These are phyloP conservation scores for Golubevia pallescens DNA, from an alignment of 1,284 basidiomycete genomes.

Conservation along the genomic window DNA sequence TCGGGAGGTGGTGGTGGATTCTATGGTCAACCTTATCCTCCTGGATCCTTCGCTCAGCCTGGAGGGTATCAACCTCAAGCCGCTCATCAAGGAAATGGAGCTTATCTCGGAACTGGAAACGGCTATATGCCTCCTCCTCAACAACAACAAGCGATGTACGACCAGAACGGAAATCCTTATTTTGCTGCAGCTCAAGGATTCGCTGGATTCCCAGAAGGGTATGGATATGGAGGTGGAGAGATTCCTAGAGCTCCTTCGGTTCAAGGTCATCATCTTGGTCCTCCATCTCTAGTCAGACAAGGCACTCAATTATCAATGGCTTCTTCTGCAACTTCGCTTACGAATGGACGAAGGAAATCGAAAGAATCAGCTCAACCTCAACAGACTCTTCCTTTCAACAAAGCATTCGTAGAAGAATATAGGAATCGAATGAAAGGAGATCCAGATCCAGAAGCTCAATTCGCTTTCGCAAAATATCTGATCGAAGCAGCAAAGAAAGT, in stretches of 20 bases:
- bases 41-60: not conserved
- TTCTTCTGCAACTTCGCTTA: not conserved
- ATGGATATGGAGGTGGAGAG: not conserved
- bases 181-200: conserved; percentile 34
- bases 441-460: conserved; percentile 98
- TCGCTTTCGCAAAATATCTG: conserved; percentile 93
- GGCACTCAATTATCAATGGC: not conserved
- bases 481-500: conserved; percentile 95
- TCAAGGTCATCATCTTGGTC: not conserved
- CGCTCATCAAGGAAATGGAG: not conserved
- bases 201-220: conserved; percentile 30
- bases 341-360: not conserved
- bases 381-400: conserved; percentile 70
- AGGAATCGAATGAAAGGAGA: conserved; percentile 95
- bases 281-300: not conserved
- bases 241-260: not conserved
- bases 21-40: not conserved
- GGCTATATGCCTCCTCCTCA: not conserved
- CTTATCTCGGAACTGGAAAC: not conserved
- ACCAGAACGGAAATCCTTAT: conserved; percentile 33
- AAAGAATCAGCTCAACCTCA: conserved; percentile 17
- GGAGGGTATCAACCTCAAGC: not conserved
- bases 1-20: not conserved
- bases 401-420: conserved; percentile 96
- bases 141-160: conserved; percentile 6